Evolutionary conservation across 176 grass and related monocot genomes (phyloP), one percentile per base, ranked within the genome.

Genomic region (Oryza longistaminata): DNA sequence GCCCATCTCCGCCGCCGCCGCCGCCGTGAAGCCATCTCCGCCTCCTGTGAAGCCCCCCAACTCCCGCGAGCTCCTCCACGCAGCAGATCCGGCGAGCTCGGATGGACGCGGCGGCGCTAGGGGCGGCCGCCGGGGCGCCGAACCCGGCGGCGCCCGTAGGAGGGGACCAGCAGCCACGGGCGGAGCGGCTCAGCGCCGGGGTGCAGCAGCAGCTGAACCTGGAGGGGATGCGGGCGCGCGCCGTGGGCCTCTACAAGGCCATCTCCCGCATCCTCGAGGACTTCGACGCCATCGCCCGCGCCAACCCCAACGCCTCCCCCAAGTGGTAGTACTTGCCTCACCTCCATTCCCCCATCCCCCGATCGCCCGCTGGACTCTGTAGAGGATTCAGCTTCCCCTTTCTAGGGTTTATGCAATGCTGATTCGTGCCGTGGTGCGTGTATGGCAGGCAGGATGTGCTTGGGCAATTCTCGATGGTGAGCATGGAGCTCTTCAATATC

Each of bases 401-500:
- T 37, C 11, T 37, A 16, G 14, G n/a, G 9, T 22, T 16, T 55
- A 7, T 11, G 46, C 31, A 35, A 39, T 39, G 9, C 22, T 42
- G n/a, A 2, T 7, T 33, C 27, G 27, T 27, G 27, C 27, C 24
- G 8, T 70, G n/a, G 7, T 68, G 62, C 21, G 3, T 74, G 21
- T 27, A 27, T 74, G 25, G 71, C 79, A 95, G 93, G 96, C 91
- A 95, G 82, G 96, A 95, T 58, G 91, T 93, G 79, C 89, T 98
- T 17, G 96, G 96, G 7, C 93, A 98, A 70, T 98, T 93, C 61
- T 98, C 93, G 16, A 98, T 98, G 96, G 93, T 95, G 33, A 95
- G 87, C 81, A 92, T 98, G 96, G 93, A 98, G 77, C 93, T 98
- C 72, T 95, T 93, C 83, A 95, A 92, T 67, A 98, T 98, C n/a